Conservation (phyloP, 1,139 yeast species). For the Yamadazyma membranifaciens region DNA sequence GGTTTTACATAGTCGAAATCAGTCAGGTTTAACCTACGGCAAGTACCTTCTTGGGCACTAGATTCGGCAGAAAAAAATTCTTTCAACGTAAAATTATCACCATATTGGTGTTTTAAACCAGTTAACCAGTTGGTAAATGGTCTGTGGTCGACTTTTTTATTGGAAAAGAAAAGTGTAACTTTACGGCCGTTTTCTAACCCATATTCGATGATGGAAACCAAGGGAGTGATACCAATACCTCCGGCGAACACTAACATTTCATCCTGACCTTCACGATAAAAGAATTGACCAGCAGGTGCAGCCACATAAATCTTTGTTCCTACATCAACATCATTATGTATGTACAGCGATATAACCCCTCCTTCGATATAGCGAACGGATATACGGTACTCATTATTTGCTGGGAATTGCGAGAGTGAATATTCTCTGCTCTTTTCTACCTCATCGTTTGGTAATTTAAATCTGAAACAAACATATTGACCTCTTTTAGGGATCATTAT, state of each 20-base stretch:
- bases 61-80: not conserved
- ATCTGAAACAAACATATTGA: conserved; percentile 59
- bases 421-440: conserved; percentile 49
- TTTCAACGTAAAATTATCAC: not conserved
- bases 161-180: conserved; percentile 31
- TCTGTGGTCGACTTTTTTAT: conserved; percentile 20
- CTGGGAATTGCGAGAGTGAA: conserved; percentile 41
- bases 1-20: conserved; percentile 8
- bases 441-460: conserved; percentile 29
- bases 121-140: conserved; percentile 29
- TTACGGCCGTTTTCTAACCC: conserved; percentile 27
- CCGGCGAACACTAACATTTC: conserved; percentile 50
- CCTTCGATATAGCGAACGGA: conserved; percentile 47
- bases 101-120: conserved; percentile 16
- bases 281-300: conserved; percentile 62
- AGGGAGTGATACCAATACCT: conserved; percentile 71
- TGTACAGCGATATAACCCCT: conserved; percentile 53
- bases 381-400: conserved; percentile 44
- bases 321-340: conserved; percentile 48
- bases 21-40: conserved; percentile 8
- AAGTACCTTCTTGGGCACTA: conserved; percentile 14
- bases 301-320: conserved; percentile 53
- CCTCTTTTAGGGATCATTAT: conserved; percentile 48
- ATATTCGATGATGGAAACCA: conserved; percentile 49
- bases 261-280: conserved; percentile 27